Conservation (phyloP, 306 rosid species). For the Calophaca sinica region DNA sequence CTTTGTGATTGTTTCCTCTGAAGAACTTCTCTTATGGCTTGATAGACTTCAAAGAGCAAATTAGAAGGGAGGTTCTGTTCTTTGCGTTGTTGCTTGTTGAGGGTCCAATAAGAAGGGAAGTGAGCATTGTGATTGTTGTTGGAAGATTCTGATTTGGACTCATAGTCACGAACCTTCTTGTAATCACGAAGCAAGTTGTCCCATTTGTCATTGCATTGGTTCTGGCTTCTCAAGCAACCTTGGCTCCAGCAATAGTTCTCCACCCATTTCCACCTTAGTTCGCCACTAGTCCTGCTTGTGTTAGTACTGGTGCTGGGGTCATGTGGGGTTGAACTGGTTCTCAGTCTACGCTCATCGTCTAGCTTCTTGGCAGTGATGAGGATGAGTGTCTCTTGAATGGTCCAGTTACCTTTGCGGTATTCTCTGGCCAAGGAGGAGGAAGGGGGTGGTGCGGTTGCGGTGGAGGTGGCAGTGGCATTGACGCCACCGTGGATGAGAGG, state of each 20-base stretch:
- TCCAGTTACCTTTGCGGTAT: conserved; percentile 79
- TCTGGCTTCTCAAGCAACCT: conserved; percentile 69
- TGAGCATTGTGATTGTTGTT: background rate
- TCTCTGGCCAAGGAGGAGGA: conserved; percentile 50
- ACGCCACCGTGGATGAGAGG: conserved; percentile 20
- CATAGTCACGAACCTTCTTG: conserved; percentile 69
- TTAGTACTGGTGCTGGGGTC: background rate
- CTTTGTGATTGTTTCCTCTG: conserved; percentile 54
- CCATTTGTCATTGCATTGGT: conserved; percentile 79
- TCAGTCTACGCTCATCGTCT: conserved; percentile 62
- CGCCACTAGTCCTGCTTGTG: conserved; percentile 54
- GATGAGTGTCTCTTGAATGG: conserved; percentile 61
- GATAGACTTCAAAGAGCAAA: conserved; percentile 58
- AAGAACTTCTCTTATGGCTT: conserved; percentile 63
- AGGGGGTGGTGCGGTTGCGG: conserved; percentile 34
- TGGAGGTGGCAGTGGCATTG: background rate
- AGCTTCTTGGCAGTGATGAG: conserved; percentile 66
- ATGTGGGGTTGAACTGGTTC: conserved; percentile 5
- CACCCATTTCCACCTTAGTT: conserved; percentile 74
- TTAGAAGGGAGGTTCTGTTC: conserved; percentile 65
- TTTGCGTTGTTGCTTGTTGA: conserved; percentile 64
- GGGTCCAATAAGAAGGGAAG: conserved; percentile 62
- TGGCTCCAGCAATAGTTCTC: conserved; percentile 78
- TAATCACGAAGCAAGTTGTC: conserved; percentile 73
- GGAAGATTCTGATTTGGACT: conserved; percentile 49